These are phyloP conservation scores for Rhododendron henanense DNA, from an alignment of 148 eudicot species.

Conservation along the genomic window DNA sequence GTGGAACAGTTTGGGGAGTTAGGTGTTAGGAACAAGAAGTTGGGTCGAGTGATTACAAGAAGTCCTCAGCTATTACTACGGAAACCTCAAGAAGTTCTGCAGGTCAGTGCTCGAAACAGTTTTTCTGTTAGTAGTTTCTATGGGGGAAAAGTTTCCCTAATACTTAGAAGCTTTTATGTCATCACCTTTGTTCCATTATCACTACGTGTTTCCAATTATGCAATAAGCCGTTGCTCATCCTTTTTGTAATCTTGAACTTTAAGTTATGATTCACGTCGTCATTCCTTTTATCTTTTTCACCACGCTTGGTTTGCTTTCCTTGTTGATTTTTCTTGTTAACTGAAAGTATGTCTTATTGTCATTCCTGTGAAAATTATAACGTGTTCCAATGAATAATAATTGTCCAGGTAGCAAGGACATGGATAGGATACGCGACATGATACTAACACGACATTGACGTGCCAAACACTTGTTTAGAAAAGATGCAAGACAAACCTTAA, in stretches of 20 bases:
- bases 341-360: neutral
- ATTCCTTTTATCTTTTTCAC: neutral
- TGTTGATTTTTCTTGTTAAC: neutral
- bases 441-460: too few species aligned
- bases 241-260: neutral
- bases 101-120: conserved; percentile 33
- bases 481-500: neutral
- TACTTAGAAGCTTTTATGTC: neutral
- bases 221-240: neutral
- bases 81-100: conserved; percentile 56
- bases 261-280: neutral
- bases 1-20: conserved; percentile 42
- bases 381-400: neutral
- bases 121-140: neutral
- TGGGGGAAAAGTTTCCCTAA: neutral
- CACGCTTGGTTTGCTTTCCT: neutral
- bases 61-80: conserved; percentile 79
- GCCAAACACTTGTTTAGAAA: neutral
- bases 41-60: conserved; percentile 59
- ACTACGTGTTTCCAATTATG: neutral
- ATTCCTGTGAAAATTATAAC: neutral
- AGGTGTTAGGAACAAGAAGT: conserved; percentile 41
- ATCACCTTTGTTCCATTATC: neutral
- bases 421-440: neutral
- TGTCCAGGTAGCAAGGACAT: neutral